Evolutionary conservation across 75 land plant species (phyloP), one percentile per base, ranked within the genome.

Genomic region (Larix kaempferi): DNA sequence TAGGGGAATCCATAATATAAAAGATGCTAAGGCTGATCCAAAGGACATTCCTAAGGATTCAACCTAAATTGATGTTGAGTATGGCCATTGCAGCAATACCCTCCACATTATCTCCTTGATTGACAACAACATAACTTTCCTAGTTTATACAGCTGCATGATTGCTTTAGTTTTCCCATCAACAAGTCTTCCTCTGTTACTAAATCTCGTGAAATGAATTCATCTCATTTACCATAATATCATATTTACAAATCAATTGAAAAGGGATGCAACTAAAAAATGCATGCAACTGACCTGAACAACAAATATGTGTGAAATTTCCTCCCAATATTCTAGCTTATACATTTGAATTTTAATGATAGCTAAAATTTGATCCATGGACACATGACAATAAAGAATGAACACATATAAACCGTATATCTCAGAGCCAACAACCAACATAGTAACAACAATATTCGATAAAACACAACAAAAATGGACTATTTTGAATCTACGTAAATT

Each of bases 91-190:
- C n/a, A n/a, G 71, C 71, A 66, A 66, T 66, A 15, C 71, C 71
- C 44, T 66, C 71, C 39, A 33, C 71, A 17, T 33, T 29, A 6
- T 66, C 71, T 66, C 33, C 37, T 37, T 66, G 44, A 17, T 37
- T 35, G 41, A 66, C 71, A 11, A 29, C 44, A 6, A 66, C 41
- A 66, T 66, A 66, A 33, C 44, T 66, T 35, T 66, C 71, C 71
- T 17, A 41, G 39, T 66, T 66, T 27, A 63, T 63, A 33, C 66
- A 63, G 29, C 29, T 63, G 35, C 29, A 26, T 63, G 29, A 27
- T 6, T 63, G 66, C 25, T 63, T 63, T 27, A 15, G 66, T 66
- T 37, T 41, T 17, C 33, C n/a, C 16, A 19, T 17, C 0, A 66
- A 21, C 71, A 66, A 37, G 22, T 66, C 71, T 33, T 39, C 71